phyloP scores from a whole-genome alignment of 139 green algal genomes.

The Chlamydomonas applanata region DNA sequence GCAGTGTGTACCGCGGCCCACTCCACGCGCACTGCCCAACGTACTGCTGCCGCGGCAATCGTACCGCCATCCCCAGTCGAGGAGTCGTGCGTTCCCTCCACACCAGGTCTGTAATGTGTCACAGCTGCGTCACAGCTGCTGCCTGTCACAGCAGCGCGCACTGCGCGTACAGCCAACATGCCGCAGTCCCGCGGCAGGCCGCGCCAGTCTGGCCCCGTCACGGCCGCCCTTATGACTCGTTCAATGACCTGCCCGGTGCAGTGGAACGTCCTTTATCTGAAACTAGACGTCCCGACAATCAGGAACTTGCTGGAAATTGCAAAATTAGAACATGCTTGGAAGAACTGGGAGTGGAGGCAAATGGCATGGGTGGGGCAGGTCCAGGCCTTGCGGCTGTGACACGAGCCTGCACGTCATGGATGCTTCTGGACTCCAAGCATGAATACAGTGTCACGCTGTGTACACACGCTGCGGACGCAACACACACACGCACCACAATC shows the following conservation, averaged over 20 bases:
- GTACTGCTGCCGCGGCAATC: neutral
- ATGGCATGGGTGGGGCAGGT: no score
- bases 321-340: no score
- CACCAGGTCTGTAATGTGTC: neutral
- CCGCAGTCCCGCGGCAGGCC: conserved; percentile 32
- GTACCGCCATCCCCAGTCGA: conserved; percentile 10
- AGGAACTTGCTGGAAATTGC: no score
- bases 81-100: neutral
- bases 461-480: no score
- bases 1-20: conserved; percentile 42
- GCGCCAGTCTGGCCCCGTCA: conserved; percentile 2
- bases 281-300: no score
- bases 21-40: conserved; percentile 33
- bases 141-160: neutral
- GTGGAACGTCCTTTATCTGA: no score
- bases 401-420: no score
- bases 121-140: neutral
- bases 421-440: no score
- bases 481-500: no score
- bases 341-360: no score
- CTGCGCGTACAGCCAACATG: conserved; percentile 36
- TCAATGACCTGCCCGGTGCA: neutral
- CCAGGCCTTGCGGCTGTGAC: no score
- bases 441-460: no score
- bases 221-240: neutral